Base-by-base conservation (phyloP, 768 basidiomycete genomes). In the Termitomyces sp. region DNA sequence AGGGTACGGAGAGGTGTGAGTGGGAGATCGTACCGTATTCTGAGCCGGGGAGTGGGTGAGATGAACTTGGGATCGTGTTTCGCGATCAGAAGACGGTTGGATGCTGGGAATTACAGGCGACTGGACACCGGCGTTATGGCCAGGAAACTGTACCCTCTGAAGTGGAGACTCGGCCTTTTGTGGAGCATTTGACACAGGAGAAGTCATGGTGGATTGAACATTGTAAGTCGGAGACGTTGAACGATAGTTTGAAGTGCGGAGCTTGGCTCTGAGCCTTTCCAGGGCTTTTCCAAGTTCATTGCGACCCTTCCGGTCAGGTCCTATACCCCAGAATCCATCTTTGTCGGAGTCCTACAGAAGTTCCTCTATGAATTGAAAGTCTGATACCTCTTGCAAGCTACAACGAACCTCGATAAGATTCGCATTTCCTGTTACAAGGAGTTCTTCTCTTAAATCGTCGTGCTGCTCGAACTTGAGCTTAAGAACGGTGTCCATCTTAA, bases 301-400 rank as follows among this genome's bases (percentile, higher is more conserved):
- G 40, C 83, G 81, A 22, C 89, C 89, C 64, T 77, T 72, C 27
- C 79, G 73, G 68, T 91, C 85, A 39, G 80, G 75, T 5, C 89
- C 89, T 59, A 84, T 70, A n/a, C 89, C 89, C 88, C 89, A 91
- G 70, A 89, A 89, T 40, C 86, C 76, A 68, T 91, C 89, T 61
- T 83, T 86, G 58, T 85, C 84, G n/a, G 87, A 89, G 65, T 87
- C 81, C 87, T 88, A 59, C 16, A 61, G 20, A 60, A 48, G 2
- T 8, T 16, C 16, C n/a, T 9, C 9, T 53, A 22, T 57, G 47
- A 65, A 56, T 45, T 50, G 46, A 7, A 7, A 42, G 20, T 12
- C 37, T 13, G 4, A n/a, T 39, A 3, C n/a, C 12, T 20, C 26
- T 14, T 13, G 4, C 6, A 14, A 27, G 12, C 30, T 27, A 20